These are phyloP conservation scores for Leishmania tarentolae DNA, from an alignment of 208 protist species.

Conservation along the genomic window DNA sequence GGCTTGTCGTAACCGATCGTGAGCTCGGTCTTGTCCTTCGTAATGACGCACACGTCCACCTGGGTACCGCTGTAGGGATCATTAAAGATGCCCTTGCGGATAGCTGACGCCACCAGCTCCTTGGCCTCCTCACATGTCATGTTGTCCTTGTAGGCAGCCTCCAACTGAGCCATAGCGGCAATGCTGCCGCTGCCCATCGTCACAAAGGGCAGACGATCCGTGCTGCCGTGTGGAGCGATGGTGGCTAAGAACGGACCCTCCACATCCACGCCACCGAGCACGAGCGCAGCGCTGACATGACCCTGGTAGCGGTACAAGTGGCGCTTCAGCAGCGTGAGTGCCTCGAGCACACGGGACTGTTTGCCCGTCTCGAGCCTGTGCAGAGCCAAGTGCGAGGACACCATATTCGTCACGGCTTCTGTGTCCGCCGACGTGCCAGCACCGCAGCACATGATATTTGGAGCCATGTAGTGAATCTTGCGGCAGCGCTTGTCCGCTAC, in stretches of 20 bases:
- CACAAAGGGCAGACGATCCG: conserved; percentile 97
- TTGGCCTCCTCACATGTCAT: conserved; percentile 97
- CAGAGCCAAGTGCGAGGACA: conserved; percentile 95
- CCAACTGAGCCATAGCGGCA: conserved; percentile 99
- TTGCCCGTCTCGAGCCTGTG: conserved; percentile 95
- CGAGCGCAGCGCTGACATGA: conserved; percentile 98
- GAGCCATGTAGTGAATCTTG: conserved; percentile 99
- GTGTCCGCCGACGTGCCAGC: conserved; percentile 99
- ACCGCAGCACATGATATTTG: conserved; percentile 99
- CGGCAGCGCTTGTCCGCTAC: conserved; percentile 99
- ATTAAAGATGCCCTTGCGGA: conserved; percentile 99
- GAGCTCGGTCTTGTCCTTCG: conserved; percentile 83
- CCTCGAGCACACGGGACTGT: conserved; percentile 96
- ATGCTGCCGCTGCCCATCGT: conserved; percentile 99
- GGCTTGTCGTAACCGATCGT: conserved; percentile 86
- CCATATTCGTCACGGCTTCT: conserved; percentile 94
- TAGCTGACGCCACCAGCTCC: conserved; percentile 96
- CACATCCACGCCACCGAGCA: conserved; percentile 99
- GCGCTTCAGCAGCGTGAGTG: conserved; percentile 97
- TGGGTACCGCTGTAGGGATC: conserved; percentile 99
- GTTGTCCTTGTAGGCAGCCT: conserved; percentile 95
- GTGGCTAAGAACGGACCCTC: conserved; percentile 97
- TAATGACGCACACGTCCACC: conserved; percentile 99
- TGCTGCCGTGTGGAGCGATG: conserved; percentile 98
- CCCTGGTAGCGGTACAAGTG: conserved; percentile 99